Evolutionary conservation across 345 rosid genomes (phyloP).

Genomic region (Hevea brasiliensis): DNA sequence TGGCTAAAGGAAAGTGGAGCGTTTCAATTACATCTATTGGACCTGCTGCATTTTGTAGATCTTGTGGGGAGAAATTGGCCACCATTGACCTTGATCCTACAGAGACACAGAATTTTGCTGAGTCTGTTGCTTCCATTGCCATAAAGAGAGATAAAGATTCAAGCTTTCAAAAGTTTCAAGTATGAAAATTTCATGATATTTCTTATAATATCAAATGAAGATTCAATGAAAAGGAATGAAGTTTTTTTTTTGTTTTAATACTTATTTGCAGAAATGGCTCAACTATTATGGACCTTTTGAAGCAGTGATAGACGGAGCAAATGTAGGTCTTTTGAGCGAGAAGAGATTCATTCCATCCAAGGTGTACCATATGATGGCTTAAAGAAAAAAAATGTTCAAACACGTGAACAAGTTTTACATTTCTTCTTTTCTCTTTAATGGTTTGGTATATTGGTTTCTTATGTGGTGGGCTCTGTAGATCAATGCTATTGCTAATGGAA

Average conservation of each 20-base stretch:
- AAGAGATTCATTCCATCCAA: slow-evolving; percentile 50
- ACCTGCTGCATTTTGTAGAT: slow-evolving; percentile 49
- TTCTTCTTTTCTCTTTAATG: neutral
- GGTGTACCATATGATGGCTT: slow-evolving; percentile 33
- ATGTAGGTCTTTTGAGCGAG: slow-evolving; percentile 57
- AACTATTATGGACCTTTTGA: slow-evolving; percentile 68
- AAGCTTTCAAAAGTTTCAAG: slow-evolving; percentile 66
- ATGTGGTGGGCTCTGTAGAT: slow-evolving; percentile 35
- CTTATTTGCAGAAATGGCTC: slow-evolving; percentile 62
- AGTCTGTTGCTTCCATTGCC: slow-evolving; percentile 62
- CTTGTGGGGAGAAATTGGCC: slow-evolving; percentile 60
- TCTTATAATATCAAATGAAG: neutral
- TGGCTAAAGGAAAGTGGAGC: slow-evolving; percentile 64
- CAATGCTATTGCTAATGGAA: slow-evolving; percentile 52
- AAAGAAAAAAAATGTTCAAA: slow-evolving; percentile 6
- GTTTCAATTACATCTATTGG: slow-evolving; percentile 40
- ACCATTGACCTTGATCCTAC: slow-evolving; percentile 59
- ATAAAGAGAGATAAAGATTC: slow-evolving; percentile 49
- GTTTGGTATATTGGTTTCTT: slow-evolving; percentile 5
- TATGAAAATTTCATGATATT: slow-evolving; percentile 24
- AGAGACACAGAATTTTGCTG: slow-evolving; percentile 63
- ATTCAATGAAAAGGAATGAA: slow-evolving; percentile 4
- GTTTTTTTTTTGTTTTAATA: neutral
- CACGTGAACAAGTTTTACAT: neutral
- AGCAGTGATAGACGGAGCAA: slow-evolving; percentile 71